Evolutionary conservation across 2,329 filamentous ascomycete species (phyloP), one percentile per base, ranked within the genome.

Genomic region (Pezizomycotina sp.): DNA sequence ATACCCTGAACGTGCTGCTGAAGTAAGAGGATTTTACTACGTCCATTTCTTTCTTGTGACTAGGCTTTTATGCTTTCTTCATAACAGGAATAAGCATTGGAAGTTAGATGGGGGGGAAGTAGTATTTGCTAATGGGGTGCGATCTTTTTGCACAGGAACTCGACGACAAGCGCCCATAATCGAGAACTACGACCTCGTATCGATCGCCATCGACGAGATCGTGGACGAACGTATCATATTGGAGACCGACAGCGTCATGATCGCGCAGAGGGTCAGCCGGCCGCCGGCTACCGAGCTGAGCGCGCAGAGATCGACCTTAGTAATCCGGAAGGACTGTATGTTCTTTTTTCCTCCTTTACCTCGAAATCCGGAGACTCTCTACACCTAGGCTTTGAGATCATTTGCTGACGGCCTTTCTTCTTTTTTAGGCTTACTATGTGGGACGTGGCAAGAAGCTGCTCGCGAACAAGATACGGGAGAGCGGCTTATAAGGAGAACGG

Each of bases 91-190:
- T n/a, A 16, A 9, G 15, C 13, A 29, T 8, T 8, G 8, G 8
- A 25, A 25, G 8, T 8, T 25, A 12, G 14, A 4, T 26, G 24
- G 24, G 24, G 24, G 23, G 23, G 12, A 10, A 3, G 32, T 15
- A n/a, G 27, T 32, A n/a, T 12, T 31, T 43, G 4, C 38, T n/a
- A n/a, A 12, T 13, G n/a, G n/a, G n/a, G n/a, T n/a, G n/a, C n/a
- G n/a, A n/a, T n/a, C n/a, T n/a, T n/a, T n/a, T 13, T 9, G 20
- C 18, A 27, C 49, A 92, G 82, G 60, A 86, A 91, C 68, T 82
- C 82, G 91, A 32, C 89, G 98, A 64, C 93, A 93, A 69, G 77
- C 89, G 49, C 95, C 89, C 39, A 83, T 95, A 49, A 77, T 95
- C 54, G 89, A 98, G 62, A 95, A 95, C 69, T 98, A 95, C 65